phyloP scores from a whole-genome alignment of 2,329 filamentous ascomycete genomes.

The Neonectria faginata region DNA sequence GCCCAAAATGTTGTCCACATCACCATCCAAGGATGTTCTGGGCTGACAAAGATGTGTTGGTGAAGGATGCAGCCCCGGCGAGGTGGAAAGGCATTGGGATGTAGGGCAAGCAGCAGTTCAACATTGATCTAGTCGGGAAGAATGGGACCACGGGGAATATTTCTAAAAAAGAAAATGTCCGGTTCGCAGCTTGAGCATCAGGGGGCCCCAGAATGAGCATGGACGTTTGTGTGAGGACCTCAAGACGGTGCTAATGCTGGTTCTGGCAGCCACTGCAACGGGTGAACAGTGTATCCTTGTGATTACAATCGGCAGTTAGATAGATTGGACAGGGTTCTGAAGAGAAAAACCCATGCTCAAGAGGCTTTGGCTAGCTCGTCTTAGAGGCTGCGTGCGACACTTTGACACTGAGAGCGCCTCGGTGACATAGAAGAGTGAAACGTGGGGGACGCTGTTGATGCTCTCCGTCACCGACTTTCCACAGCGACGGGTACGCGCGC shows the following conservation, averaged over 20 bases:
- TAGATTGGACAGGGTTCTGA: not conserved
- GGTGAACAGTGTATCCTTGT: slow-evolving; percentile 18
- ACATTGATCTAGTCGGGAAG: not conserved
- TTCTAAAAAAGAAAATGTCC: slow-evolving; percentile 20
- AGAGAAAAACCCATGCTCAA: not conserved
- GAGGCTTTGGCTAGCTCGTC: not conserved
- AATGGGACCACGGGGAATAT: slow-evolving; percentile 18
- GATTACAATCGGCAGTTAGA: slow-evolving; percentile 9
- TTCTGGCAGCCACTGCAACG: slow-evolving; percentile 23
- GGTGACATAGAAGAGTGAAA: slow-evolving; percentile 1
- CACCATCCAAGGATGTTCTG: slow-evolving; percentile 12
- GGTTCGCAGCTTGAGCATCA: slow-evolving; percentile 8
- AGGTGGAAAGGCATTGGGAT: slow-evolving; percentile 12
- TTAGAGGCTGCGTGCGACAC: not conserved
- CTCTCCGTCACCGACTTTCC: slow-evolving; percentile 15
- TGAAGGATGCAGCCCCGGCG: slow-evolving; percentile 17
- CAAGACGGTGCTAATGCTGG: slow-evolving; percentile 14
- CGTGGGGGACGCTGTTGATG: not conserved
- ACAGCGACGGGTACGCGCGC: slow-evolving; percentile 2
- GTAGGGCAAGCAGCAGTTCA: slow-evolving; percentile 4
- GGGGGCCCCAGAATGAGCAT: slow-evolving; percentile 27
- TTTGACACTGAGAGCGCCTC: not conserved
- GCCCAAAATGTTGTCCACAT: slow-evolving; percentile 14
- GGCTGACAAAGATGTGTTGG: slow-evolving; percentile 8
- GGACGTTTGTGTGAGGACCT: slow-evolving; percentile 27